Conservation (phyloP, 352 stramenopile species). For the Phytopythium oedochilum region DNA sequence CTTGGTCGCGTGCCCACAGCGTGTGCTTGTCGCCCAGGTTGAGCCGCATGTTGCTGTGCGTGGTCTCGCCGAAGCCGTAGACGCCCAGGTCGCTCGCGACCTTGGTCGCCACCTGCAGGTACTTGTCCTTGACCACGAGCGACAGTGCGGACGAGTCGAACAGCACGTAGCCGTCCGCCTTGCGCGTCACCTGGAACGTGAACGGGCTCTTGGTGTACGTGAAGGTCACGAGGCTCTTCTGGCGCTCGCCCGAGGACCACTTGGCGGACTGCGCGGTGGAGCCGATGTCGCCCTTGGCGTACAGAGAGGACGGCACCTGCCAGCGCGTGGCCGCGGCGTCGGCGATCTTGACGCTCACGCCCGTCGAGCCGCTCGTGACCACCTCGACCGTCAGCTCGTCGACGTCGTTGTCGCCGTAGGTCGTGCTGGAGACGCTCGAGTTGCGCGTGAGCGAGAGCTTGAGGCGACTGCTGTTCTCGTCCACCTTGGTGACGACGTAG, state of each 20-base stretch:
- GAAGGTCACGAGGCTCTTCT: constrained; percentile 11
- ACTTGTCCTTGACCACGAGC: constrained; percentile 38
- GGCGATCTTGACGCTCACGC: constrained; percentile 20
- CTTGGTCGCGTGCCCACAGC: constrained; percentile 37
- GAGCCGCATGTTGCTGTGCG: constrained; percentile 29
- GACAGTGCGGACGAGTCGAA: constrained; percentile 36
- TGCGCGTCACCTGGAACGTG: constrained; percentile 31
- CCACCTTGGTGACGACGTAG: constrained; percentile 3
- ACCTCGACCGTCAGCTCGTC: constrained; percentile 38
- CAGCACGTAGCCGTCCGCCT: constrained; percentile 28
- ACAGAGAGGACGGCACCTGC: constrained; percentile 21
- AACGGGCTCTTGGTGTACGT: constrained; percentile 36
- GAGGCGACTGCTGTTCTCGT: constrained; percentile 1
- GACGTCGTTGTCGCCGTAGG: constrained; percentile 29
- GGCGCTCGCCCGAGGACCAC: neutral
- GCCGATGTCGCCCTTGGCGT: constrained; percentile 14
- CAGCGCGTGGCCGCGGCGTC: constrained; percentile 16
- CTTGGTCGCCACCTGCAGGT: constrained; percentile 27
- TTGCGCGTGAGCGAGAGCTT: constrained; percentile 2
- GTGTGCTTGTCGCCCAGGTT: constrained; percentile 43
- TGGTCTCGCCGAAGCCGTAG: constrained; percentile 39
- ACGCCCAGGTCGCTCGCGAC: constrained; percentile 21
- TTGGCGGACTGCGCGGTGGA: constrained; percentile 1
- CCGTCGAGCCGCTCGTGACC: constrained; percentile 10
- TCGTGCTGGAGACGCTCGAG: constrained; percentile 2